These are phyloP conservation scores for Exophiala xenobiotica DNA, from an alignment of 2,329 filamentous ascomycete genomes.

Conservation along the genomic window DNA sequence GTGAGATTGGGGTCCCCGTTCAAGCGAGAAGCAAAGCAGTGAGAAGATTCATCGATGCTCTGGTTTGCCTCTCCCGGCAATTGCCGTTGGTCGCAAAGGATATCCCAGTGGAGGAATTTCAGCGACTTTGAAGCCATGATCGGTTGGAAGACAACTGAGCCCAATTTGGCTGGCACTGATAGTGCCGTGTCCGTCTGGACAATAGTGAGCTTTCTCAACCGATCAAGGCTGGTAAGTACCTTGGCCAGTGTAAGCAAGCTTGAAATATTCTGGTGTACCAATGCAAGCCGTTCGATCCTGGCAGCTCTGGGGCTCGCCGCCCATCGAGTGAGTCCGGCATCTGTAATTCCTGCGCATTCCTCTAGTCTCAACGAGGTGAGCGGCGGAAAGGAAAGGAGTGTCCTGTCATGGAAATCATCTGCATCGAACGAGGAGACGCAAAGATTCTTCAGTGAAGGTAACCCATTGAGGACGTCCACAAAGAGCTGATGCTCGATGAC, in stretches of 20 bases:
- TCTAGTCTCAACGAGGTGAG: conserved; percentile 57
- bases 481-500: conserved; percentile 56
- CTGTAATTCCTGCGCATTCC: conserved; percentile 55
- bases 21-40: neutral
- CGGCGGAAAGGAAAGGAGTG: conserved; percentile 51
- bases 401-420: conserved; percentile 56
- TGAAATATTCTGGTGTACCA: conserved; percentile 56
- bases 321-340: conserved; percentile 55
- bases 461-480: conserved; percentile 51
- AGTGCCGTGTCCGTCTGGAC: conserved; percentile 52
- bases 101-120: conserved; percentile 58
- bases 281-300: conserved; percentile 47
- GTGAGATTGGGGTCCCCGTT: neutral
- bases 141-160: conserved; percentile 42
- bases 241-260: conserved; percentile 54
- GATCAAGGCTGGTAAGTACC: conserved; percentile 48
- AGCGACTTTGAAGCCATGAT: conserved; percentile 51
- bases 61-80: neutral
- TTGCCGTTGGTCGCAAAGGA: conserved; percentile 51
- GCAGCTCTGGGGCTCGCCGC: conserved; percentile 47
- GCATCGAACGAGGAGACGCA: conserved; percentile 55
- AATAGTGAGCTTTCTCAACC: conserved; percentile 52
- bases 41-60: neutral
- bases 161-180: conserved; percentile 39
- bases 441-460: conserved; percentile 55